phyloP scores from a whole-genome alignment of 805 yeast genomes.

The Zygosaccharomyces rouxii region DNA sequence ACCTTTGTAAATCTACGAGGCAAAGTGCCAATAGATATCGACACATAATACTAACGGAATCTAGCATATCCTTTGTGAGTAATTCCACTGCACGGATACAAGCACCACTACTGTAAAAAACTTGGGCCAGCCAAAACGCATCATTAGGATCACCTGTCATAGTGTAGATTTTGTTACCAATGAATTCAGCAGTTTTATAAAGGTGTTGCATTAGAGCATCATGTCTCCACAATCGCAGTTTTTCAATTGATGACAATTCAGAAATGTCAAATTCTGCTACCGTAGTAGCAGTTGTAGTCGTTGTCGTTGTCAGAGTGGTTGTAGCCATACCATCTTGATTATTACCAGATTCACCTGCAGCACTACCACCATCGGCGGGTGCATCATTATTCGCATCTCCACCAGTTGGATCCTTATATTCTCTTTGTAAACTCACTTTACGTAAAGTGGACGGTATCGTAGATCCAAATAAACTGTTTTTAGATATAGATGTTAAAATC shows the following conservation, averaged over 20 bases:
- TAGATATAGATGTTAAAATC: conserved; percentile 25
- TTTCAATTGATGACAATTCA: conserved; percentile 67
- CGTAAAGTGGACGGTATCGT: conserved; percentile 32
- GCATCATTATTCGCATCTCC: conserved; percentile 5
- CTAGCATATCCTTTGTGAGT: conserved; percentile 53
- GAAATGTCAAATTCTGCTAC: conserved; percentile 26
- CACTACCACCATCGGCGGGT: conserved; percentile 1
- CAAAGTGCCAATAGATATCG: conserved; percentile 76
- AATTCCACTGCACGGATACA: conserved; percentile 75
- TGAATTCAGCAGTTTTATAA: conserved; percentile 79
- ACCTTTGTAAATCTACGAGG: conserved; percentile 61
- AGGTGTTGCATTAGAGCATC: conserved; percentile 92
- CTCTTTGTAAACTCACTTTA: conserved; percentile 27
- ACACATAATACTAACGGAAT: conserved; percentile 60
- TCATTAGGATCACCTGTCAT: conserved; percentile 85
- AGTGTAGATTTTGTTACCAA: conserved; percentile 85
- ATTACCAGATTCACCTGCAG: neutral
- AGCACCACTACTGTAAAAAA: conserved; percentile 68
- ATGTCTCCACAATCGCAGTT: conserved; percentile 84
- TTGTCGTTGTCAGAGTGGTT: conserved; percentile 20
- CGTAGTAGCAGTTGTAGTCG: conserved; percentile 18
- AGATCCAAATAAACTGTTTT: conserved; percentile 28
- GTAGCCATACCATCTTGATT: conserved; percentile 10
- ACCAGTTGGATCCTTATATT: conserved; percentile 15
- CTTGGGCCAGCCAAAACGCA: conserved; percentile 96